These are phyloP conservation scores for Cladophialophora yegresii DNA, from an alignment of 2,329 filamentous ascomycete species.

Conservation along the genomic window DNA sequence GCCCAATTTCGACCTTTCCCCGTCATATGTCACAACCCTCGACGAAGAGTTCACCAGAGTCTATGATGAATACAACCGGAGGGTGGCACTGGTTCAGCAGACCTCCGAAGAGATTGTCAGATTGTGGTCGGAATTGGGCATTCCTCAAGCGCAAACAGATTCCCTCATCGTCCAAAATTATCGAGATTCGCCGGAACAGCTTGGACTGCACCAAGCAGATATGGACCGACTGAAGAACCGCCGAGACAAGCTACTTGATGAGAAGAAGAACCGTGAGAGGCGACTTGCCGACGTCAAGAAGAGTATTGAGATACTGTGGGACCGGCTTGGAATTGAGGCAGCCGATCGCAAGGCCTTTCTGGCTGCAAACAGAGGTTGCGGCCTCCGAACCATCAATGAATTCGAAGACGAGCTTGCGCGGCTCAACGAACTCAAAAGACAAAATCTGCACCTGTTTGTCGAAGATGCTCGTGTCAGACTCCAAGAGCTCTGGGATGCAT, in stretches of 20 bases:
- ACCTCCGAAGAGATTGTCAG: constrained; percentile 84
- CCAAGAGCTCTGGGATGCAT: constrained; percentile 89
- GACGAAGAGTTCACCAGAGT: constrained; percentile 91
- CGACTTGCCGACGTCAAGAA: constrained; percentile 72
- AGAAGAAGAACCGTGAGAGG: constrained; percentile 83
- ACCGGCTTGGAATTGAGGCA: constrained; percentile 80
- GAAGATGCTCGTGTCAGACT: constrained; percentile 89
- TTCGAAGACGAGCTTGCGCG: constrained; percentile 87
- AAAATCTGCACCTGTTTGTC: constrained; percentile 93
- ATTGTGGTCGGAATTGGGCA: constrained; percentile 93
- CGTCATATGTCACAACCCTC: constrained; percentile 79
- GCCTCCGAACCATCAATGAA: constrained; percentile 88
- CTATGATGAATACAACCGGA: constrained; percentile 92
- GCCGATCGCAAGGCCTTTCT: constrained; percentile 81
- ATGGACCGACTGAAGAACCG: constrained; percentile 69
- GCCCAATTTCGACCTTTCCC: constrained; percentile 87
- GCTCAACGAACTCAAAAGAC: constrained; percentile 87
- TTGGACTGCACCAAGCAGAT: constrained; percentile 88
- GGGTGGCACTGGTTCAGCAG: constrained; percentile 72
- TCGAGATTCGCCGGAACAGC: constrained; percentile 86
- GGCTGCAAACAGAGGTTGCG: constrained; percentile 84
- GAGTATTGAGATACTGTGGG: constrained; percentile 85
- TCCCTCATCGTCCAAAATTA: constrained; percentile 83
- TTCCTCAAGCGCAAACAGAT: constrained; percentile 90
- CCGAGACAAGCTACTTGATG: constrained; percentile 80